Evolutionary conservation across 2,329 filamentous ascomycete species (phyloP).

Genomic region (Alternaria metachromatica): DNA sequence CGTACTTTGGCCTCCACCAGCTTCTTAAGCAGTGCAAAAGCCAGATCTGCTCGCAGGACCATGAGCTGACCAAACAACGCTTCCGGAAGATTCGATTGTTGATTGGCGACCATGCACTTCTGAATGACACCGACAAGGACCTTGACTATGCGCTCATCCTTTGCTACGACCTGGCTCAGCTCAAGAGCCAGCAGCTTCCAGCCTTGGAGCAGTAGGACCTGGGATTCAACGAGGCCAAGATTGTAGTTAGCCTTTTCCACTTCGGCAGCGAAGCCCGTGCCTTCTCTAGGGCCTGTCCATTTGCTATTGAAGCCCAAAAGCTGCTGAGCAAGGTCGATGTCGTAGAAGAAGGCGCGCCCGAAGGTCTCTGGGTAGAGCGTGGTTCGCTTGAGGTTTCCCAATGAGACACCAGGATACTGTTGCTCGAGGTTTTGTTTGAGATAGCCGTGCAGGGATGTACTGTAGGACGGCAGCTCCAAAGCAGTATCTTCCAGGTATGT

Average conservation of each 20-base stretch:
- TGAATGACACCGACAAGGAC: conserved; percentile 77
- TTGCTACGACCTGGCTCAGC: conserved; percentile 69
- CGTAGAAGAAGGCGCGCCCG: conserved; percentile 83
- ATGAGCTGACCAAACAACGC: conserved; percentile 82
- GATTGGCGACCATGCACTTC: conserved; percentile 81
- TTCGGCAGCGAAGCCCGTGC: conserved; percentile 80
- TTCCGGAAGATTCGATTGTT: conserved; percentile 73
- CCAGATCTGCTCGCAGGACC: conserved; percentile 77
- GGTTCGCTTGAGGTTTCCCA: conserved; percentile 84
- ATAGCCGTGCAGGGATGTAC: conserved; percentile 83
- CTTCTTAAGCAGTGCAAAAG: conserved; percentile 81
- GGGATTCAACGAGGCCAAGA: conserved; percentile 87
- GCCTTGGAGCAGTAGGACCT: conserved; percentile 83
- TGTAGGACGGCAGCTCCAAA: conserved; percentile 81
- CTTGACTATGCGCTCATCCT: conserved; percentile 65
- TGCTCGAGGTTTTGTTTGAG: conserved; percentile 83
- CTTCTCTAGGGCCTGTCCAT: conserved; percentile 66
- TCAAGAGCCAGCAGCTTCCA: conserved; percentile 91
- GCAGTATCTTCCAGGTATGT: conserved; percentile 82
- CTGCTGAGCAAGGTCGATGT: conserved; percentile 74
- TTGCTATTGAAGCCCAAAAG: conserved; percentile 78
- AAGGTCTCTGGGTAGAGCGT: conserved; percentile 68
- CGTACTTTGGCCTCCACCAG: conserved; percentile 66
- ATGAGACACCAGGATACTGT: conserved; percentile 74
- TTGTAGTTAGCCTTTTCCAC: conserved; percentile 89